Base-by-base conservation (phyloP, 768 basidiomycete genomes). In the Neoboletus magnificus region DNA sequence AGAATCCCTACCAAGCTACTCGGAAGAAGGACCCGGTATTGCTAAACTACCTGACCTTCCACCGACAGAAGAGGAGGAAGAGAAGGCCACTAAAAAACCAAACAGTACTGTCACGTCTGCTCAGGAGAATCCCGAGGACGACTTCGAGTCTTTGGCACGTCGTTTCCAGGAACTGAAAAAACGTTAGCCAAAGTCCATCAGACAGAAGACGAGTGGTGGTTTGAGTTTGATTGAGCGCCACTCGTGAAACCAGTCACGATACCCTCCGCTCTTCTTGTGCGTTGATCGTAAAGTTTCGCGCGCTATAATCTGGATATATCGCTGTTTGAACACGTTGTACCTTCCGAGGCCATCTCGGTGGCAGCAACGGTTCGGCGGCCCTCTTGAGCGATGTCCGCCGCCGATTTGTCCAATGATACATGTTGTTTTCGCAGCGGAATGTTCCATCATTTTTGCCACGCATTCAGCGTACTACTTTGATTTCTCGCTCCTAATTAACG, bases 81-180 rank as follows among this genome's bases (percentile, higher is more conserved):
- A 74, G 46, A 73, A 64, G 59, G 32, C 50, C 53, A 39, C 41
- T 35, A 47, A 55, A 48, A 50, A 46, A 47, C 27, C 57, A 33
- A 37, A 55, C 27, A 43, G 35, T 45, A 36, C 54, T 5, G 29
- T 12, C 2, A 53, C 57, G 23, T 23, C 59, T 35, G 42, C 53
- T 7, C 62, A 61, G 30, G 60, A 67, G 37, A 54, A 64, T 39
- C 66, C 71, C 48, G 81, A 83, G 66, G 86, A 93, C 62, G 87
- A 88, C 54, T 91, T 93, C 63, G 87, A 88, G 37, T 77, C 82
- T 22, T 76, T 97, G 48, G 75, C 86, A 48, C 84, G 82, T 69
- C 83, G 94, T 54, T 96, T 97, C 65, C 91, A 89, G 57, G 87
- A 84, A 29, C 73, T 97, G 63, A 97, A 95, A 77, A 91, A 91